Evolutionary conservation across 768 basidiomycete genomes (phyloP), one percentile per base, ranked within the genome.

Genomic region (Amanita rubescens): DNA sequence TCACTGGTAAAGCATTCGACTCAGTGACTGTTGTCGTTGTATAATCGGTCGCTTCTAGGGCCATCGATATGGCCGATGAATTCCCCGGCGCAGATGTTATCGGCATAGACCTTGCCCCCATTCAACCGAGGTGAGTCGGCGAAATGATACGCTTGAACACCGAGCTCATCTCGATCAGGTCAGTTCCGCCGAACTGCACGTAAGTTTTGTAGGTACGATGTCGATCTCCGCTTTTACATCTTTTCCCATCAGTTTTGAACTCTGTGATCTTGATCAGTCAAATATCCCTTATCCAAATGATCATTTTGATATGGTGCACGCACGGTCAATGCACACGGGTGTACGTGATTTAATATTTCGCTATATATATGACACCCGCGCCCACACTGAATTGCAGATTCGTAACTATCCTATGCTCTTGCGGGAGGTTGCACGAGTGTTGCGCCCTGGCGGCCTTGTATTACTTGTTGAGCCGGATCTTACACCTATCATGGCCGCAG

Each of bases 171-270:
- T 19, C 43, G 15, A 46, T 35, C 63, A 86, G 84, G 57, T 71
- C 71, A 33, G 84, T 86, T 22, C 84, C 84, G 39, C 76, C 77
- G 15, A 86, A 86, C 57, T 86, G 84, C 84, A 81, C 80, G 84
- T 85, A 75, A 70, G 84, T 71, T 20, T 47, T 37, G 14, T 15
- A 25, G 14, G 5, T 12, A 6, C 49, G 27, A 48, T 42, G n/a
- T 7, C 27, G 33, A 39, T 32, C 34, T 47, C 51, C 17, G 19
- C 12, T 42, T 52, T 46, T 44, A 49, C 57, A 22, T 22, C n/a
- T 46, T 38, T 20, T 47, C 53, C 17, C 37, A 58, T 11, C 54
- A 87, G 85, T 27, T 87, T 85, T 61, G 86, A 87, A 59, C 72
- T 87, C 12, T 87, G 81, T 65, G 82, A 87, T 63, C 69, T 87